These are phyloP conservation scores for Phaeosphaeriaceae sp. DNA, from an alignment of 2,329 filamentous ascomycete genomes.

Conservation along the genomic window DNA sequence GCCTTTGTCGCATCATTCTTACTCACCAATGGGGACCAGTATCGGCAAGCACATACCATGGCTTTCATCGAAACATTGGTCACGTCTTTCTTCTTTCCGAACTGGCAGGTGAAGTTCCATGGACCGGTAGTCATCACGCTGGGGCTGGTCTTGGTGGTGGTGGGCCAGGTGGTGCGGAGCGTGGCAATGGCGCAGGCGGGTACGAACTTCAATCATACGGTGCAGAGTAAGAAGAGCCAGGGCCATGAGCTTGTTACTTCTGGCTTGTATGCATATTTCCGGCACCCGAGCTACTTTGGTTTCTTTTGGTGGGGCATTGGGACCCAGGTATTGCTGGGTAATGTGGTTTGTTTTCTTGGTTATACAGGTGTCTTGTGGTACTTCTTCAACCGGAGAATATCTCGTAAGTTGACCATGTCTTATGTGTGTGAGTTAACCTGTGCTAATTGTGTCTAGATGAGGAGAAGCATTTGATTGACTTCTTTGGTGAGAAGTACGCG, in stretches of 20 bases:
- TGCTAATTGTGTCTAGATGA: conserved; percentile 63
- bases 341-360: conserved; percentile 76
- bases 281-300: conserved; percentile 95
- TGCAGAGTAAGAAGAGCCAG: conserved; percentile 73
- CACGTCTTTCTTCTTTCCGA: conserved; percentile 64
- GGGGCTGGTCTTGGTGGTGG: conserved; percentile 69
- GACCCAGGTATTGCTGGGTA: conserved; percentile 89
- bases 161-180: conserved; percentile 80
- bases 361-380: conserved; percentile 82
- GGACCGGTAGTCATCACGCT: conserved; percentile 49
- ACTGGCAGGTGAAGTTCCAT: conserved; percentile 54
- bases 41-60: conserved; percentile 80
- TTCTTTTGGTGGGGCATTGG: conserved; percentile 99
- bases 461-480: conserved; percentile 77
- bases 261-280: conserved; percentile 77
- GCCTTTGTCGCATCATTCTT: conserved; percentile 81
- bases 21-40: conserved; percentile 83
- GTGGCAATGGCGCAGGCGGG: conserved; percentile 89
- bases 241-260: conserved; percentile 82
- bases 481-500: conserved; percentile 85
- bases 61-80: conserved; percentile 78
- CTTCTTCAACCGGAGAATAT: conserved; percentile 81
- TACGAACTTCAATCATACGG: conserved; percentile 86
- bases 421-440: not conserved
- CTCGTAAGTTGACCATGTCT: conserved; percentile 55